phyloP scores from a whole-genome alignment of 768 basidiomycete species.

The Rhizopogon roseolus region DNA sequence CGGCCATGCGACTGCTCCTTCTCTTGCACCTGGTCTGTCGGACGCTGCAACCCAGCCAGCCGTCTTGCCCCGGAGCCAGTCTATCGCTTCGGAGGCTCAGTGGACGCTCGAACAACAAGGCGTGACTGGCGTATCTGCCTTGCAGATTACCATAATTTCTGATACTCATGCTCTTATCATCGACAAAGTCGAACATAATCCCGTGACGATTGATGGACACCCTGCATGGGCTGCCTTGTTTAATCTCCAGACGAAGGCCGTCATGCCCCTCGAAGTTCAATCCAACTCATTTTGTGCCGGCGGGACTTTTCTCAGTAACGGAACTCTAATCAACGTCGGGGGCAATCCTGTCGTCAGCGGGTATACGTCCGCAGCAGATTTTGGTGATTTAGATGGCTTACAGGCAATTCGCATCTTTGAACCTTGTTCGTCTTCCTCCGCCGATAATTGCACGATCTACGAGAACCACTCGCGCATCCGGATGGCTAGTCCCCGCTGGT shows the following conservation, averaged over 20 bases:
- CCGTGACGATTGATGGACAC: constrained; percentile 64
- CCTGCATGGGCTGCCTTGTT: constrained; percentile 81
- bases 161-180: constrained; percentile 65
- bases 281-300: constrained; percentile 89
- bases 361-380: constrained; percentile 63
- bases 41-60: background rate
- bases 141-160: constrained; percentile 72
- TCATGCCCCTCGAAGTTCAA: constrained; percentile 57
- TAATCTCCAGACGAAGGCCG: constrained; percentile 57
- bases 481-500: constrained; percentile 80
- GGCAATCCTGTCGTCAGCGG: constrained; percentile 74
- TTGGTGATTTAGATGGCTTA: constrained; percentile 70
- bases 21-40: background rate
- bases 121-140: constrained; percentile 71
- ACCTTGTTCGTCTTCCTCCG: constrained; percentile 51
- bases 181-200: constrained; percentile 87
- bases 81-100: constrained; percentile 1
- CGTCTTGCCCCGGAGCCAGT: background rate
- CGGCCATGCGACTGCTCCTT: constrained; percentile 16
- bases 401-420: constrained; percentile 70
- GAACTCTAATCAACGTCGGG: constrained; percentile 73
- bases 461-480: constrained; percentile 62
- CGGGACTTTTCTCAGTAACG: constrained; percentile 72
- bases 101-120: constrained; percentile 68
- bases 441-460: constrained; percentile 51